A percentile compares a stretch with the other conserved stretches of the same genome.
Conservation (phyloP, 2,329 filamentous ascomycete genomes). For the Colletotrichum sp. region DNA sequence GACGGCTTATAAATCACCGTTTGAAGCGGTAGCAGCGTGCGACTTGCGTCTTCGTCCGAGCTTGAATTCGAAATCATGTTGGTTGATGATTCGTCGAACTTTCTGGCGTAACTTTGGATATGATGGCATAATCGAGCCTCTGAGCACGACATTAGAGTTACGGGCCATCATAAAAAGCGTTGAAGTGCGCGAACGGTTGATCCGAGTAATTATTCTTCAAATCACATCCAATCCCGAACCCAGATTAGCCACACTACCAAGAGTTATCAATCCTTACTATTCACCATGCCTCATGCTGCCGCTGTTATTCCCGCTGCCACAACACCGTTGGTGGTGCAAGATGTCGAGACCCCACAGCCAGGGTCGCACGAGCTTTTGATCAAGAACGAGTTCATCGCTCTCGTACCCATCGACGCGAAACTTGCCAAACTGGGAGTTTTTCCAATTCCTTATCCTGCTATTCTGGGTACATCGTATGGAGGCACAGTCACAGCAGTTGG, state of each 20-base stretch:
- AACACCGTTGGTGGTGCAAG: conserved; percentile 7
- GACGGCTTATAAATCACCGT: neutral
- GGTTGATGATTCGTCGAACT: neutral
- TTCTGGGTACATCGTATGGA: conserved; percentile 24
- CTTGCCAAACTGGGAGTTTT: conserved; percentile 26
- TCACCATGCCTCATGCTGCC: neutral
- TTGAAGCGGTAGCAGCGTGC: neutral
- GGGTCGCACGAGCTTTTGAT: conserved; percentile 28
- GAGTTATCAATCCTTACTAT: neutral
- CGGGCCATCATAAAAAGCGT: neutral
- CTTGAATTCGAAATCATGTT: neutral
- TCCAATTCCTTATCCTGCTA: conserved; percentile 19
- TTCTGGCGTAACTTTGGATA: neutral
- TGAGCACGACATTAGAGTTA: neutral
- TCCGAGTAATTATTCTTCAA: neutral
- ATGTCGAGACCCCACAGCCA: conserved; percentile 14
- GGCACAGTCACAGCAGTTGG: conserved; percentile 28
- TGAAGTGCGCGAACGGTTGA: neutral
- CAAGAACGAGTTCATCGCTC: conserved; percentile 28
- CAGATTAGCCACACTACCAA: neutral
- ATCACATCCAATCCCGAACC: neutral
- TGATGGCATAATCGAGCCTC: neutral
- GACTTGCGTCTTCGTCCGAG: neutral
- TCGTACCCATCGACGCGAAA: conserved; percentile 34
- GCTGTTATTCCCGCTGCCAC: conserved; percentile 9